Conservation (phyloP, 2,329 filamentous ascomycete genomes). For the Diaporthe destruens region DNA sequence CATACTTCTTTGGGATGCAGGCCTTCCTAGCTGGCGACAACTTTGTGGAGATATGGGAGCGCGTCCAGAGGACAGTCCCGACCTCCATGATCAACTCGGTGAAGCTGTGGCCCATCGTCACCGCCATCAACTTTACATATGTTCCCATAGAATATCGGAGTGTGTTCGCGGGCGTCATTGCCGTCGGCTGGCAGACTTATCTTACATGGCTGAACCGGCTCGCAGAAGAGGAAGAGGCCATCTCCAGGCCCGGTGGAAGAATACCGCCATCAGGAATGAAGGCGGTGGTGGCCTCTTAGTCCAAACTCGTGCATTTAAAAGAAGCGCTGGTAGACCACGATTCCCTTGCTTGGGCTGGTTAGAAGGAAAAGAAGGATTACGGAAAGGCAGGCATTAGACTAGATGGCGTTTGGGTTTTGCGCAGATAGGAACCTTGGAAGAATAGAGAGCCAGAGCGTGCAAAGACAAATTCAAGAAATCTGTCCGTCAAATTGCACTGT, state of each 20-base stretch:
- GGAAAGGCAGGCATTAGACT: conserved; percentile 10
- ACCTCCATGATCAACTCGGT: conserved; percentile 81
- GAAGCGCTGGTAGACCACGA: background rate
- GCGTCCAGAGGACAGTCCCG: conserved; percentile 81
- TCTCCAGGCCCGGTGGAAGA: conserved; percentile 28
- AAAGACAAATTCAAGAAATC: too few species aligned
- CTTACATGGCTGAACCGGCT: conserved; percentile 82
- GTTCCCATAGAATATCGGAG: conserved; percentile 83
- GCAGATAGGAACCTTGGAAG: background rate
- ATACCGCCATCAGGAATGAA: conserved; percentile 29
- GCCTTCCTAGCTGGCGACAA: conserved; percentile 79
- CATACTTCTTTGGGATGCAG: conserved; percentile 86
- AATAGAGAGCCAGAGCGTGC: background rate
- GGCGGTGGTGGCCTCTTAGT: conserved; percentile 22
- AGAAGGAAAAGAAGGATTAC: background rate
- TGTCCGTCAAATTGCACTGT: background rate
- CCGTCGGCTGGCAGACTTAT: conserved; percentile 94
- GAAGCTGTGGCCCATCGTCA: conserved; percentile 91
- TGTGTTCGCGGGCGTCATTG: conserved; percentile 82
- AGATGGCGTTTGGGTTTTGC: conserved; percentile 34
- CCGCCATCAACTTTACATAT: conserved; percentile 88
- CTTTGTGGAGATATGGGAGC: conserved; percentile 73
- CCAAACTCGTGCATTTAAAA: background rate
- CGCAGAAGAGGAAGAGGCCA: conserved; percentile 71
- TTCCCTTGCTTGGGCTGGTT: background rate